Percentiles rank a stretch among this genome's conserved stretches.
Conservation (phyloP, 306 rosid species). For the Sophora flavescens region DNA sequence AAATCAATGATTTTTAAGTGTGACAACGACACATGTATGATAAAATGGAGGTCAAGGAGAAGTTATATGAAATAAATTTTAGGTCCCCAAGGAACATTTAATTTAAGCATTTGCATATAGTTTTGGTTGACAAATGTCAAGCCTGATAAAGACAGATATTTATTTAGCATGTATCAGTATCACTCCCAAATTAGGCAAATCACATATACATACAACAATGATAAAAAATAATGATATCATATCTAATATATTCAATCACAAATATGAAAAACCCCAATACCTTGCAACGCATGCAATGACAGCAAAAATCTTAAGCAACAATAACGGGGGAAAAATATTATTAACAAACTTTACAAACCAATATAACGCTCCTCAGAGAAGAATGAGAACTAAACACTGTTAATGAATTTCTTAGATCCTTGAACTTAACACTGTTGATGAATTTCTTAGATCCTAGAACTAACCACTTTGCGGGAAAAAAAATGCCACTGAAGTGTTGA, state of each 20-base stretch:
- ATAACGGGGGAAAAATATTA: no score
- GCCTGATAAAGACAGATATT: not conserved
- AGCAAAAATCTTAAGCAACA: not conserved
- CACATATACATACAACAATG: not conserved
- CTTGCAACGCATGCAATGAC: constrained; percentile 1
- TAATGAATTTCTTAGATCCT: constrained; percentile 18
- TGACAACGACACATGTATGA: no score
- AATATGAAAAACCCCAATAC: not conserved
- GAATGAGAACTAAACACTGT: no score
- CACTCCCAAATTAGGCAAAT: constrained; percentile 3
- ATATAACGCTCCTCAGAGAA: not conserved
- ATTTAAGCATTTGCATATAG: not conserved
- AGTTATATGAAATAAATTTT: no score
- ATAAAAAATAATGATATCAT: not conserved
- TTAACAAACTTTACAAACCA: no score
- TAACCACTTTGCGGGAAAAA: not conserved
- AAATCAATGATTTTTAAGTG: no score
- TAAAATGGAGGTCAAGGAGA: no score
- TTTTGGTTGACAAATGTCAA: constrained; percentile 5
- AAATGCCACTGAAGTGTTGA: not conserved
- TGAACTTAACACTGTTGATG: constrained; percentile 5
- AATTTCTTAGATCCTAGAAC: not conserved
- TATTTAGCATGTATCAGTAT: not conserved
- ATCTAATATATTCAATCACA: not conserved
- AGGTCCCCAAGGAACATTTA: not conserved